Conservation (phyloP, 352 stramenopile genomes). For the Peronospora farinosa region DNA sequence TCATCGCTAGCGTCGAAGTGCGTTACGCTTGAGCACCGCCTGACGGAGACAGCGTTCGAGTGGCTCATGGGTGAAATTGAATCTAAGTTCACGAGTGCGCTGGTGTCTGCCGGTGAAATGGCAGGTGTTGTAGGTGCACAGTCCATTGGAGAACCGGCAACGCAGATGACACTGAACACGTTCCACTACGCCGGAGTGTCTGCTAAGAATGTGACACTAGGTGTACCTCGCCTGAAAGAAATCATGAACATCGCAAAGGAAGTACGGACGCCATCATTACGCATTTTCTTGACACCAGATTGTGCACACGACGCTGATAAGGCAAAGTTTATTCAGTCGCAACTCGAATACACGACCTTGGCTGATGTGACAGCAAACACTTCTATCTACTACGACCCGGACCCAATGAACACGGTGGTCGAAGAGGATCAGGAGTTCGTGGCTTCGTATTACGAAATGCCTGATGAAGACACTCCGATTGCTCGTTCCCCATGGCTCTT, state of each 20-base stretch:
- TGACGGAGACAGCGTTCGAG: constrained; percentile 95
- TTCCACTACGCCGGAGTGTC: constrained; percentile 99
- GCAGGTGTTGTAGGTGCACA: constrained; percentile 97
- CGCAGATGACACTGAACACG: constrained; percentile 99
- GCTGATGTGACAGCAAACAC: constrained; percentile 94
- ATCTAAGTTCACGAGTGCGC: constrained; percentile 92
- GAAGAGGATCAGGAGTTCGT: constrained; percentile 96
- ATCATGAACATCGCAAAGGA: constrained; percentile 99
- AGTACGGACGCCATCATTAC: constrained; percentile 94
- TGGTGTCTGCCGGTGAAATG: constrained; percentile 97
- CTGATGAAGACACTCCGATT: constrained; percentile 93
- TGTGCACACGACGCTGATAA: constrained; percentile 81
- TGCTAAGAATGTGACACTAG: constrained; percentile 99
- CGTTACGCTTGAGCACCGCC: constrained; percentile 92
- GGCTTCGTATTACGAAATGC: constrained; percentile 96
- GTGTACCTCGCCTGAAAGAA: constrained; percentile 98
- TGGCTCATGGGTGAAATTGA: constrained; percentile 95
- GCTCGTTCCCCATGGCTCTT: constrained; percentile 95
- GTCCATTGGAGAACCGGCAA: constrained; percentile 98
- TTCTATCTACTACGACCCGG: constrained; percentile 98
- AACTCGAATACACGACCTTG: constrained; percentile 97
- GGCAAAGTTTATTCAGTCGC: constrained; percentile 88
- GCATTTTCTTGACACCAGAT: constrained; percentile 91
- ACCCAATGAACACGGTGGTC: constrained; percentile 95
- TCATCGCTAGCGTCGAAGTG: constrained; percentile 95